Evolutionary conservation across 768 basidiomycete genomes (phyloP), one percentile per base, ranked within the genome.

Genomic region (Ramaria rubella): DNA sequence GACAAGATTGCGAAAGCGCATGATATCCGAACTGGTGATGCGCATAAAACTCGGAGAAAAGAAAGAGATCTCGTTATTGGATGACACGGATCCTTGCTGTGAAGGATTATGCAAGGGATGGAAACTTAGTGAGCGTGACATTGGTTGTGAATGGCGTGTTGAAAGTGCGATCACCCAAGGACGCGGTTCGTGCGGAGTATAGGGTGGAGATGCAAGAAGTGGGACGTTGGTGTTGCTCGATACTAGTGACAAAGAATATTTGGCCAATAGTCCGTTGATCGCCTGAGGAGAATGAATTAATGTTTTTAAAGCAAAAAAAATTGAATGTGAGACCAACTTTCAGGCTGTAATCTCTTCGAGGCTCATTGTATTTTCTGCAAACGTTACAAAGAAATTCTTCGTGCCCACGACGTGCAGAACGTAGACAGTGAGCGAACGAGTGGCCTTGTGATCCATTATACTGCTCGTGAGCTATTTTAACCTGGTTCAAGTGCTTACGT

Each of bases 31-130:
- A 26, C 46, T 48, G 24, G 46, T 48, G 4, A 46, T 46, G 15
- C 45, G 45, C 45, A 46, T 46, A 26, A 48, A 48, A 27, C 46
- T 48, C 27, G 46, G 46, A 48, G 46, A 48, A n/a, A 46, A 48
- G 24, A 48, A 29, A 17, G 46, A 48, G 23, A 48, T 48, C 26
- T 48, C 45, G 21, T 12, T 17, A 23, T 9, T 27, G 46, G 17
- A 27, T 17, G 46, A 26, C 7, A 7, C 29, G 11, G 23, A 21
- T 19, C 40, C 17, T 6, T 42, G 40, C n/a, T 5, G 40, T 2
- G 40, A 42, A 17, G 40, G 40, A 42, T 17, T 42, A 42, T 42
- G 17, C 40, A 42, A 4, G n/a, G 40, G 40, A 42, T n/a, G 40
- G 23, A 6, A 17, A 21, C 40, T 19, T n/a, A 21, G n/a, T 21